Evolutionary conservation across 2,329 filamentous ascomycete genomes (phyloP).

Genomic region (Elsinoe fawcettii): DNA sequence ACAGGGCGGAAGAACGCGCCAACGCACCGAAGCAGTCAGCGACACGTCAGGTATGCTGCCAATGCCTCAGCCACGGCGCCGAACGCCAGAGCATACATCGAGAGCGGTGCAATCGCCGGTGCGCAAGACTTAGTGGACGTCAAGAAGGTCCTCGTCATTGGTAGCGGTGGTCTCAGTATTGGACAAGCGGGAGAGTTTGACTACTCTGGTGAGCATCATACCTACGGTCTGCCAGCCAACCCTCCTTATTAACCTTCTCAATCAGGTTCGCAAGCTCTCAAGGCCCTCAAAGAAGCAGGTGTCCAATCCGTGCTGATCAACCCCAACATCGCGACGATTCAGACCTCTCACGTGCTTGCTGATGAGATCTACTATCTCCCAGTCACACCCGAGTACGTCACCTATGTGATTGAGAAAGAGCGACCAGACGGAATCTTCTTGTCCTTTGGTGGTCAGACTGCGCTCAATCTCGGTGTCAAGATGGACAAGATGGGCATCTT

Average conservation of each 20-base stretch:
- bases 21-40: background rate
- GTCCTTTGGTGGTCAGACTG: slow-evolving; percentile 95
- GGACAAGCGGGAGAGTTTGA: slow-evolving; percentile 97
- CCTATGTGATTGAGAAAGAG: slow-evolving; percentile 94
- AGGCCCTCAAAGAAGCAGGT: slow-evolving; percentile 91
- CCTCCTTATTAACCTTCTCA: background rate
- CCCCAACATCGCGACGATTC: slow-evolving; percentile 96
- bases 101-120: slow-evolving; percentile 76
- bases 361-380: slow-evolving; percentile 98
- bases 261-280: slow-evolving; percentile 85
- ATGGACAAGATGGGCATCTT: slow-evolving; percentile 96
- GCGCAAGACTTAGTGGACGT: slow-evolving; percentile 73
- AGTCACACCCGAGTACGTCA: slow-evolving; percentile 94
- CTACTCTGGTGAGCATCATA: slow-evolving; percentile 69
- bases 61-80: slow-evolving; percentile 59
- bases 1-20: slow-evolving; percentile 13
- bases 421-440: slow-evolving; percentile 94
- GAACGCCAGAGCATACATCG: slow-evolving; percentile 77
- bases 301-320: slow-evolving; percentile 90
- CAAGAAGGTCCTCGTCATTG: slow-evolving; percentile 95
- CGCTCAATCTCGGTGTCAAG: slow-evolving; percentile 90
- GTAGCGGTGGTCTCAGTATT: slow-evolving; percentile 89
- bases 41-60: slow-evolving; percentile 22
- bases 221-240: slow-evolving; percentile 20
- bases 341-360: slow-evolving; percentile 90